Conservation (phyloP, 2,329 filamentous ascomycete genomes). For the Trichoderma sp. region DNA sequence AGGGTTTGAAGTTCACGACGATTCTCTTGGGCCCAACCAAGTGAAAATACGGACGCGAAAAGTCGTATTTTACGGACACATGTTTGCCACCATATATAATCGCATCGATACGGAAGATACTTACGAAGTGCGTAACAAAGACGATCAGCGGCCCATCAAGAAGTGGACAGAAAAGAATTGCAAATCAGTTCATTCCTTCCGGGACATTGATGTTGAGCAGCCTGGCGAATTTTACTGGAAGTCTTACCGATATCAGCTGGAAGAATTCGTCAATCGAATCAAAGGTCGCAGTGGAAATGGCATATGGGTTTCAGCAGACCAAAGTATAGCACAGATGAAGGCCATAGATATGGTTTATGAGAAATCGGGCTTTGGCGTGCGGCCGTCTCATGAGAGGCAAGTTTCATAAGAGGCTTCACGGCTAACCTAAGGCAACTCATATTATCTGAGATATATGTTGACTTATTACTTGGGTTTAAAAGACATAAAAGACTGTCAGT, state of each 20-base stretch:
- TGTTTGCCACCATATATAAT: neutral
- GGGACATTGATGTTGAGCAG: neutral
- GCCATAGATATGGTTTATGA: constrained; percentile 1
- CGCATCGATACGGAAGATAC: neutral
- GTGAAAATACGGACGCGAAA: neutral
- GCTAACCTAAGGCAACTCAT: neutral
- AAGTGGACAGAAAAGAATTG: neutral
- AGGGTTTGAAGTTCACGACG: neutral
- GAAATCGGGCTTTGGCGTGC: neutral
- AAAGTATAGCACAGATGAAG: neutral
- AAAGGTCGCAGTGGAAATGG: neutral
- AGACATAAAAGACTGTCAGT: no score
- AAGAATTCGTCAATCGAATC: neutral
- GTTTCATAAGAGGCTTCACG: neutral
- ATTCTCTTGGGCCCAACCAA: neutral
- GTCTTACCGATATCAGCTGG: neutral
- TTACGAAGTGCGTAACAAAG: neutral
- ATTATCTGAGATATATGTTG: neutral
- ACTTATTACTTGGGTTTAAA: neutral
- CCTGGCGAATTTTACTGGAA: neutral
- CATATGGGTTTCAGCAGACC: neutral
- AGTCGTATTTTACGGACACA: neutral
- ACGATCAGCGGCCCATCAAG: neutral
- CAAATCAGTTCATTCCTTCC: neutral
- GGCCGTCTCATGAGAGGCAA: neutral